Conservation (phyloP, 2,329 filamentous ascomycete species). For the Botrytis sinoallii region DNA sequence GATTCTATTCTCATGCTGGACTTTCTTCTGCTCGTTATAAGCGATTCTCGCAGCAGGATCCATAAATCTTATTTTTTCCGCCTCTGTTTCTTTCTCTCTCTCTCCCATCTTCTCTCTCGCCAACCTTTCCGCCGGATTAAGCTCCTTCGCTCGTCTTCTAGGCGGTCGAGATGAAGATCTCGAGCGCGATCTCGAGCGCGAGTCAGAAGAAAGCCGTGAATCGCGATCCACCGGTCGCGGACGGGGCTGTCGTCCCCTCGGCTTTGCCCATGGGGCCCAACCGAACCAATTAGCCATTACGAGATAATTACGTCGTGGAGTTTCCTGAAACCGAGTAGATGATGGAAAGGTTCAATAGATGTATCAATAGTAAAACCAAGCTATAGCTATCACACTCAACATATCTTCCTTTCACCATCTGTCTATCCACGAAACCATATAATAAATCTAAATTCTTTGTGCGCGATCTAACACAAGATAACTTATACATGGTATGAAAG, state of each 20-base stretch:
- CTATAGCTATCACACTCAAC: not conserved
- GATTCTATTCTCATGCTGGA: not conserved
- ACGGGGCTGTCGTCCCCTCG: no score
- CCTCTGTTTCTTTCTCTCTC: not conserved
- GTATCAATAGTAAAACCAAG: not conserved
- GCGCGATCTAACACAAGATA: no score
- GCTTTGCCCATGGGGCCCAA: not conserved
- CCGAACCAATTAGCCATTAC: constrained; percentile 1
- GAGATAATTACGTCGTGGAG: not conserved
- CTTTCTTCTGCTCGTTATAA: not conserved
- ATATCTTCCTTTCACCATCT: no score
- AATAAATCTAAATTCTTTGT: constrained; percentile 10
- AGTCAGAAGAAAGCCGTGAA: not conserved
- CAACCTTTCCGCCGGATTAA: not conserved
- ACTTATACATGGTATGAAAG: not conserved
- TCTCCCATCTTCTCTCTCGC: not conserved
- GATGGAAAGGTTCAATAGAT: not conserved
- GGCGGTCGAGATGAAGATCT: not conserved
- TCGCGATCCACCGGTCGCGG: no score
- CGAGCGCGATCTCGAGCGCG: no score
- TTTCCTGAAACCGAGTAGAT: not conserved
- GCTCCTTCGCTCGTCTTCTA: not conserved
- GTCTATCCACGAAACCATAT: not conserved
- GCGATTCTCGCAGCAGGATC: not conserved
- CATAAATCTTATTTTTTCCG: not conserved